Evolutionary conservation across 1,284 basidiomycete species (phyloP).

Genomic region (Ganoderma boninense): DNA sequence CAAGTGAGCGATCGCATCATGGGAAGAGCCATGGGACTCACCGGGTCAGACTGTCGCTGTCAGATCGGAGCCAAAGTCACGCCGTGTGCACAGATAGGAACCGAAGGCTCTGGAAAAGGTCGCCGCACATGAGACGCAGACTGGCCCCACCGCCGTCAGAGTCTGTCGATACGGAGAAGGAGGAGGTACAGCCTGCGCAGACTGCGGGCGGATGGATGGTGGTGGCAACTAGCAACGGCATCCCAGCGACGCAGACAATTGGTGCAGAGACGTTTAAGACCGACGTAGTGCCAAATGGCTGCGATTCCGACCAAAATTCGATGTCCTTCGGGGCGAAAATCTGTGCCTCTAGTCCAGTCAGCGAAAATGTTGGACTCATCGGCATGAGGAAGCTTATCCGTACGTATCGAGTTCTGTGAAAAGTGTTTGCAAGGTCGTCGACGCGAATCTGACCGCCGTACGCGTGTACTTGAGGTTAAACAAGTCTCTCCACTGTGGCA

Average conservation of each 20-base stretch:
- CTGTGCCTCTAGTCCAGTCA: no score
- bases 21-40: slow-evolving; percentile 8
- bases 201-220: slow-evolving; percentile 20
- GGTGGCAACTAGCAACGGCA: slow-evolving; percentile 17
- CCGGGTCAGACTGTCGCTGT: slow-evolving; percentile 3
- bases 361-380: no score
- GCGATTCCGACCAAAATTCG: no score
- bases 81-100: slow-evolving; percentile 28
- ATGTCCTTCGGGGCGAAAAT: no score
- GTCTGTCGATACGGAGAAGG: slow-evolving; percentile 1
- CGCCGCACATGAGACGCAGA: slow-evolving; percentile 18
- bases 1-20: not conserved
- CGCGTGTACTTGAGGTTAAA: no score
- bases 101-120: not conserved
- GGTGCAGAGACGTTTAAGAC: slow-evolving; percentile 14
- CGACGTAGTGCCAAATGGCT: no score
- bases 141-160: slow-evolving; percentile 7
- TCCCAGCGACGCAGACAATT: slow-evolving; percentile 5
- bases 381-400: no score
- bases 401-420: no score
- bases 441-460: no score
- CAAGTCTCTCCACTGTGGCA: no score
- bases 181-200: slow-evolving; percentile 8
- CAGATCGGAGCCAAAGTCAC: slow-evolving; percentile 4
- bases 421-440: no score